These are phyloP conservation scores for Tricholoma sp. DNA, from an alignment of 768 basidiomycete species.

Conservation along the genomic window DNA sequence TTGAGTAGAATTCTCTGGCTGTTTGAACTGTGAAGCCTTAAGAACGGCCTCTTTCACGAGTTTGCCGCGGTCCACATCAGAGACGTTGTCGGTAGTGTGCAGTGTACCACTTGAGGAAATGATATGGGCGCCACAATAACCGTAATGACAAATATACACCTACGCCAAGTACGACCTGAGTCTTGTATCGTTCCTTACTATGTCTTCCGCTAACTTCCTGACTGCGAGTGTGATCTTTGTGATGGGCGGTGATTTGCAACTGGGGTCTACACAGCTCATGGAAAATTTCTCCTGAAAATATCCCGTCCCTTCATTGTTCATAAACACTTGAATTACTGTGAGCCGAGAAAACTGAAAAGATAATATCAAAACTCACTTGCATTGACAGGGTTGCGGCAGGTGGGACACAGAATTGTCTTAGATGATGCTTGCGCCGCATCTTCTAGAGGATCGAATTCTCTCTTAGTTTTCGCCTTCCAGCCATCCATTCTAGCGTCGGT, in stretches of 20 bases:
- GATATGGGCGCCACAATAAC: neutral
- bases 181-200: conserved; percentile 4
- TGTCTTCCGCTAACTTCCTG: conserved; percentile 12
- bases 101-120: conserved; percentile 5
- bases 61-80: neutral
- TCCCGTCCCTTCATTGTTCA: conserved; percentile 12
- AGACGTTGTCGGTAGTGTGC: neutral
- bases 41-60: conserved; percentile 1
- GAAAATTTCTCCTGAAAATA: conserved; percentile 10
- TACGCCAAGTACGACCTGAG: conserved; percentile 6
- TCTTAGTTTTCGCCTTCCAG: conserved; percentile 1
- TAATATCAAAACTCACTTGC: conserved; percentile 19
- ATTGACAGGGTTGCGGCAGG: conserved; percentile 2
- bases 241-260: neutral
- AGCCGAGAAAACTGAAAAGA: neutral
- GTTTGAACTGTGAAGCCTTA: neutral
- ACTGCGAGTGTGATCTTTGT: neutral
- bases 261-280: conserved; percentile 6
- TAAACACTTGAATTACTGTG: conserved; percentile 24
- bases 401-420: neutral
- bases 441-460: neutral
- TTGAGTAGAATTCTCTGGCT: neutral
- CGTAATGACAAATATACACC: neutral
- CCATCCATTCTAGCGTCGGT: conserved; percentile 17
- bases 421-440: neutral